These are phyloP conservation scores for Acanthamoeba rhysodes DNA, from an alignment of 208 protist genomes.

Conservation along the genomic window DNA sequence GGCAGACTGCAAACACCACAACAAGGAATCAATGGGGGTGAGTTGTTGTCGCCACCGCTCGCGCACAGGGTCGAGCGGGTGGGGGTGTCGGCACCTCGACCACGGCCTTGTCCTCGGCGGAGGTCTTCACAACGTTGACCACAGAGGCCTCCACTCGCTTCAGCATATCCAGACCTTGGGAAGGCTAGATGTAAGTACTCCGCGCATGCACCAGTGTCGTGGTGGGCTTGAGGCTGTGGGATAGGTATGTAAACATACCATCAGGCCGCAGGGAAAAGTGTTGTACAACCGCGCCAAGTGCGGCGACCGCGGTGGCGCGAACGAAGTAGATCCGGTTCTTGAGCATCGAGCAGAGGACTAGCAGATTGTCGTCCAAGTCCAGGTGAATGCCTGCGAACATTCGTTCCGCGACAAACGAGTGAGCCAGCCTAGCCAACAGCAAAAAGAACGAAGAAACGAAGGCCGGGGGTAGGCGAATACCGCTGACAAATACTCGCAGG, in stretches of 20 bases:
- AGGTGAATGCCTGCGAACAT: neutral
- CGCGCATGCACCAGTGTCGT: neutral
- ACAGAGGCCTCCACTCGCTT: neutral
- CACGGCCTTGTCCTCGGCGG: neutral
- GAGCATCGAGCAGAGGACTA: slow-evolving; percentile 52
- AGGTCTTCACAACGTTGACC: neutral
- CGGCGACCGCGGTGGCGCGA: slow-evolving; percentile 24
- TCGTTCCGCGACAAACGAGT: neutral
- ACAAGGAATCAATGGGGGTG: neutral
- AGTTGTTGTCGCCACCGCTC: neutral
- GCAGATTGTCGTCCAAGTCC: slow-evolving; percentile 6
- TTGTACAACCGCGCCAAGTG: slow-evolving; percentile 4
- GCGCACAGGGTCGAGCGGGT: too few species aligned
- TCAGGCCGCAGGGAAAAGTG: neutral
- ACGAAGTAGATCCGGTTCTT: slow-evolving; percentile 20
- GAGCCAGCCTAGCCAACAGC: neutral
- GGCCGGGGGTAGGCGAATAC: neutral
- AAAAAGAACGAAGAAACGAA: too few species aligned
- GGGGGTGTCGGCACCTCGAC: neutral
- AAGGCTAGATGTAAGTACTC: neutral
- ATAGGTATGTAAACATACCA: neutral
- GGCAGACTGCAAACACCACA: neutral
- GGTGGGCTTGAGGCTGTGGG: neutral
- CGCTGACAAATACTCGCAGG: slow-evolving; percentile 6
- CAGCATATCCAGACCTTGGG: neutral